Percentiles rank a stretch among this genome's conserved stretches.
phyloP scores from a whole-genome alignment of 2,329 filamentous ascomycete species.

The Zymoseptoria passerinii region DNA sequence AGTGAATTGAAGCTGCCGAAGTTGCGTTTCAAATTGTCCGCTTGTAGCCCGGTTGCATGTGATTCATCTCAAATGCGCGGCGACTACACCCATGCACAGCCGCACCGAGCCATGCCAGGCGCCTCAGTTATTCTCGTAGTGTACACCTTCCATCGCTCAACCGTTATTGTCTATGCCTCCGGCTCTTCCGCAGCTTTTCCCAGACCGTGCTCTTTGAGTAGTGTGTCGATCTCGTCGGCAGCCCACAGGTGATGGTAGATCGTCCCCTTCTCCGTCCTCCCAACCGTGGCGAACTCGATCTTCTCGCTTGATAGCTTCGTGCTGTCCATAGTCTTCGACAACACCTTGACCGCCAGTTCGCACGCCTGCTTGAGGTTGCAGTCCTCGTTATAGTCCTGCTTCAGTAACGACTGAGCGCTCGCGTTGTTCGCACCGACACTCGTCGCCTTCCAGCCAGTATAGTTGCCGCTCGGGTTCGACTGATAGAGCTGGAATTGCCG shows the following conservation, averaged over 20 bases:
- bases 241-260: slow-evolving; percentile 98
- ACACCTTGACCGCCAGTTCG: slow-evolving; percentile 92
- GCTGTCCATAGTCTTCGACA: slow-evolving; percentile 99
- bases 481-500: slow-evolving; percentile 98
- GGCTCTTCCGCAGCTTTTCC: slow-evolving; percentile 68
- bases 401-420: slow-evolving; percentile 89
- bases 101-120: background rate
- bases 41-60: background rate
- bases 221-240: slow-evolving; percentile 87
- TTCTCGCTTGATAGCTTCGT: slow-evolving; percentile 99
- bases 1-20: background rate
- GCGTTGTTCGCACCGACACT: slow-evolving; percentile 97
- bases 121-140: background rate
- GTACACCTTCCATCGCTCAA: background rate
- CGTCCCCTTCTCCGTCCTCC: slow-evolving; percentile 87
- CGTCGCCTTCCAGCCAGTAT: slow-evolving; percentile 98
- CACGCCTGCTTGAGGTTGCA: slow-evolving; percentile 94
- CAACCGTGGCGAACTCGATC: slow-evolving; percentile 98
- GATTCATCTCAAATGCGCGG: background rate
- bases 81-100: background rate
- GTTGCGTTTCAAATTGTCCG: background rate
- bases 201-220: slow-evolving; percentile 91
- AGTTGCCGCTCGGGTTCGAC: slow-evolving; percentile 97
- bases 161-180: slow-evolving; percentile 8
- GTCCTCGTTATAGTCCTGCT: slow-evolving; percentile 99